These are phyloP conservation scores for Pseudogymnoascus sp. DNA, from an alignment of 2,329 filamentous ascomycete species.

Conservation along the genomic window DNA sequence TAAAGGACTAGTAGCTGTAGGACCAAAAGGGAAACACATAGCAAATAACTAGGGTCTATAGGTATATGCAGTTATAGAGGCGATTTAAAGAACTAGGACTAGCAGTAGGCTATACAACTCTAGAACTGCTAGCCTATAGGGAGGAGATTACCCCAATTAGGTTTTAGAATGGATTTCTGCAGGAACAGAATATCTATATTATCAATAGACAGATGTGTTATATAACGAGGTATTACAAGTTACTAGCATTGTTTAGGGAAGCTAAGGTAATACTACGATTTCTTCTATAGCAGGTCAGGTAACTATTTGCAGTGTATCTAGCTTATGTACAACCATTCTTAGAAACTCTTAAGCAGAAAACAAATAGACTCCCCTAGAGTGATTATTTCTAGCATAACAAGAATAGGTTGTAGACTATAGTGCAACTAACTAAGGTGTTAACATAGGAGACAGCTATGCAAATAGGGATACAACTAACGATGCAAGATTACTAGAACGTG, in stretches of 20 bases:
- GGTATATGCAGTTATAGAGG: not conserved
- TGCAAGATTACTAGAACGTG: not conserved
- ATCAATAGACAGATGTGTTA: not conserved
- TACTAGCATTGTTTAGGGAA: not conserved
- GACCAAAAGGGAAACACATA: not conserved
- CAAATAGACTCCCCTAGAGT: not conserved
- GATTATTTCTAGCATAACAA: not conserved
- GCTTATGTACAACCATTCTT: not conserved
- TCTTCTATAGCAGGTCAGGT: not conserved
- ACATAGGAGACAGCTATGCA: not conserved
- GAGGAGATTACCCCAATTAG: not conserved
- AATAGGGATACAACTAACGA: not conserved
- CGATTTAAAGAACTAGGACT: not conserved
- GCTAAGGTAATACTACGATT: constrained; percentile 6
- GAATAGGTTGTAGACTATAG: not conserved
- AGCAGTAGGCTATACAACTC: not conserved
- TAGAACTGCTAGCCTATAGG: not conserved
- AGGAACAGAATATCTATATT: constrained; percentile 2
- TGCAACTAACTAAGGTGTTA: not conserved
- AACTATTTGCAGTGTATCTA: not conserved
- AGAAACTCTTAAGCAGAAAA: not conserved
- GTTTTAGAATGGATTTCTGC: not conserved
- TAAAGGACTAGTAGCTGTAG: not conserved
- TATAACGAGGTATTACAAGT: constrained; percentile 3
- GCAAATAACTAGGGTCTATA: not conserved